phyloP scores from a whole-genome alignment of 805 yeast genomes.

The Wickerhamomyces queroliae region DNA sequence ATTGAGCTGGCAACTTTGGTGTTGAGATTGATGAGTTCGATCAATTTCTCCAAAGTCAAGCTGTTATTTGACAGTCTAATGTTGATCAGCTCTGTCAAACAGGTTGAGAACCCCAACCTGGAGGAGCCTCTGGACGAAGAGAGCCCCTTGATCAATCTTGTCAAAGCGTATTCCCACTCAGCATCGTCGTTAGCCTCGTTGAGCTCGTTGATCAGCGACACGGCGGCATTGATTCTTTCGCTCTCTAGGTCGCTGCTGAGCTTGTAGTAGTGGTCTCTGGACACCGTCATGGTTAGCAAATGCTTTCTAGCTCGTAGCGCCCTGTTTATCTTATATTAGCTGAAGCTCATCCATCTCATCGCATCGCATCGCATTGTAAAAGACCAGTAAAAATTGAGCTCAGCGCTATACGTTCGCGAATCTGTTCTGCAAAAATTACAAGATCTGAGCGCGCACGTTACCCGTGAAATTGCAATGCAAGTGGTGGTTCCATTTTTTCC shows the following conservation, averaged over 20 bases:
- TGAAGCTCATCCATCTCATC: too few relatives aligned
- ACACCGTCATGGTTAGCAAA: slow-evolving; percentile 37
- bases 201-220: slow-evolving; percentile 57
- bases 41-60: slow-evolving; percentile 33
- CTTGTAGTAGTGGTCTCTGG: slow-evolving; percentile 70
- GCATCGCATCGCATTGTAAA: too few relatives aligned
- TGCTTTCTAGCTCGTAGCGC: neutral
- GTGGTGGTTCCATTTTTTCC: neutral
- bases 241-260: slow-evolving; percentile 70
- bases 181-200: slow-evolving; percentile 30
- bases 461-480: too few relatives aligned
- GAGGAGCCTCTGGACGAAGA: slow-evolving; percentile 80
- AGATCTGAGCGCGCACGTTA: too few relatives aligned
- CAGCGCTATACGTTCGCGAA: too few relatives aligned
- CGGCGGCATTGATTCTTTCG: slow-evolving; percentile 72
- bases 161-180: slow-evolving; percentile 81
- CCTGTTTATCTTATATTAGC: too few relatives aligned
- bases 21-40: slow-evolving; percentile 28
- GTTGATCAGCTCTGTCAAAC: slow-evolving; percentile 63
- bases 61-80: slow-evolving; percentile 24
- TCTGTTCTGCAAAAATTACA: too few relatives aligned
- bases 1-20: slow-evolving; percentile 34
- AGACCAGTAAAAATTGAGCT: too few relatives aligned
- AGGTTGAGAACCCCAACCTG: slow-evolving; percentile 82
- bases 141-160: slow-evolving; percentile 74